phyloP scores from a whole-genome alignment of 495 filamentous ascomycete genomes.

The Xylaria longipes region DNA sequence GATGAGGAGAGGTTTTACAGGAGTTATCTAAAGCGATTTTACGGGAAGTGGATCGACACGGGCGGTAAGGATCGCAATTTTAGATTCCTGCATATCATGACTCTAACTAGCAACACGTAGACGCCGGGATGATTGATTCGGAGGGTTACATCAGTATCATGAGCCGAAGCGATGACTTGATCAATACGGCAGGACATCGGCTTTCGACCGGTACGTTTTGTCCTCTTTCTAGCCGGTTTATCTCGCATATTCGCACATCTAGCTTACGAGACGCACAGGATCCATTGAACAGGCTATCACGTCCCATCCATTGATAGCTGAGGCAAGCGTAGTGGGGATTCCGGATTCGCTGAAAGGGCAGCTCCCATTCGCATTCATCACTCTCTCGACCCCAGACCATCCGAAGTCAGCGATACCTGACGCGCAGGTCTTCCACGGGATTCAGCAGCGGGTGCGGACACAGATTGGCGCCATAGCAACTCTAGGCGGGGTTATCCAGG shows the following conservation, averaged over 20 bases:
- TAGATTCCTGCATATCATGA: background rate
- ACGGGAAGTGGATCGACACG: conserved; percentile 83
- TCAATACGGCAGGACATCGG: conserved; percentile 93
- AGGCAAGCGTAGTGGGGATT: conserved; percentile 84
- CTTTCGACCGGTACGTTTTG: conserved; percentile 78
- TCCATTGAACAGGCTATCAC: conserved; percentile 90
- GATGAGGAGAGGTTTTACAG: conserved; percentile 85
- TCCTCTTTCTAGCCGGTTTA: background rate
- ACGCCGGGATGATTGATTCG: conserved; percentile 83
- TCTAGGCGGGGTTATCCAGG: conserved; percentile 82
- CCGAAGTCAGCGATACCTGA: conserved; percentile 54
- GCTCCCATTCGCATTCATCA: conserved; percentile 88
- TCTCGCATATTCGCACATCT: background rate
- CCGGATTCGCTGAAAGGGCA: conserved; percentile 88
- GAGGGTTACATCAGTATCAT: conserved; percentile 88
- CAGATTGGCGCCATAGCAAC: conserved; percentile 89
- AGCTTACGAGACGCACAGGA: conserved; percentile 48
- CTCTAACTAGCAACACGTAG: conserved; percentile 42
- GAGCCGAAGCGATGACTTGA: conserved; percentile 87
- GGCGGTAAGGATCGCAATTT: conserved; percentile 50
- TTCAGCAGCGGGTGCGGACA: conserved; percentile 72
- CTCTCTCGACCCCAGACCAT: conserved; percentile 56
- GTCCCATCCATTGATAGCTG: conserved; percentile 75
- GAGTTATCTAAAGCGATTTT: conserved; percentile 80
- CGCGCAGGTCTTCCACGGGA: conserved; percentile 53